A percentile compares a stretch with the other conserved stretches of the same genome.
Conservation (phyloP, 768 basidiomycete species). For the Suillus ampliporus region DNA sequence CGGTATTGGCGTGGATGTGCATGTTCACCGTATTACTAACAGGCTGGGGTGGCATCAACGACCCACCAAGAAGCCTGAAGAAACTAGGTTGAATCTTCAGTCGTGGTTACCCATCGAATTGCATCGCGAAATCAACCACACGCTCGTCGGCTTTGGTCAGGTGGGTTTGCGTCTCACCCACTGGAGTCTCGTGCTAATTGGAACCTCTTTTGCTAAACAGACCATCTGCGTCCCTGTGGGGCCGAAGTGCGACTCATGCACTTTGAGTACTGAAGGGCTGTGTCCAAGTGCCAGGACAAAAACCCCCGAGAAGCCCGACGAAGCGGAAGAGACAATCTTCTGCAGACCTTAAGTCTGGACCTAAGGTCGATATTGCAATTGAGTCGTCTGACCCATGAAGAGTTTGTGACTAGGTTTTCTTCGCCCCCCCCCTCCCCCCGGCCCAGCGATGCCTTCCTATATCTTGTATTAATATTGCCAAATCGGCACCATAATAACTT, state of each 20-base stretch:
- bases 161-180: constrained; percentile 40
- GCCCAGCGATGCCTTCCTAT: not conserved
- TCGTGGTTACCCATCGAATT: constrained; percentile 83
- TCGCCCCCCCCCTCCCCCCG: too few species aligned
- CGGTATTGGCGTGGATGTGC: constrained; percentile 95
- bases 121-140: constrained; percentile 76
- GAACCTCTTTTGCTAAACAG: constrained; percentile 38
- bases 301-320: constrained; percentile 23
- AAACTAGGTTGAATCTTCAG: constrained; percentile 81
- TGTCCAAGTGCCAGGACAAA: constrained; percentile 69
- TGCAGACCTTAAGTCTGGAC: constrained; percentile 26
- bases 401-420: not conserved
- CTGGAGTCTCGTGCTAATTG: not conserved
- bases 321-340: constrained; percentile 14
- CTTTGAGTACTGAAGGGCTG: constrained; percentile 55
- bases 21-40: constrained; percentile 96
- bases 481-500: not conserved
- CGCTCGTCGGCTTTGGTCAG: constrained; percentile 88
- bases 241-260: constrained; percentile 70
- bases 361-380: constrained; percentile 46
- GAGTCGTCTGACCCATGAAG: constrained; percentile 25
- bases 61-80: constrained; percentile 85
- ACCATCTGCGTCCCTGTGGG: constrained; percentile 68
- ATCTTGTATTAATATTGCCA: not conserved
- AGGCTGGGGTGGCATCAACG: constrained; percentile 90